Evolutionary conservation across 1,139 yeast genomes (phyloP), one percentile per base, ranked within the genome.

Genomic region (Saccharomycopsis hybrid): DNA sequence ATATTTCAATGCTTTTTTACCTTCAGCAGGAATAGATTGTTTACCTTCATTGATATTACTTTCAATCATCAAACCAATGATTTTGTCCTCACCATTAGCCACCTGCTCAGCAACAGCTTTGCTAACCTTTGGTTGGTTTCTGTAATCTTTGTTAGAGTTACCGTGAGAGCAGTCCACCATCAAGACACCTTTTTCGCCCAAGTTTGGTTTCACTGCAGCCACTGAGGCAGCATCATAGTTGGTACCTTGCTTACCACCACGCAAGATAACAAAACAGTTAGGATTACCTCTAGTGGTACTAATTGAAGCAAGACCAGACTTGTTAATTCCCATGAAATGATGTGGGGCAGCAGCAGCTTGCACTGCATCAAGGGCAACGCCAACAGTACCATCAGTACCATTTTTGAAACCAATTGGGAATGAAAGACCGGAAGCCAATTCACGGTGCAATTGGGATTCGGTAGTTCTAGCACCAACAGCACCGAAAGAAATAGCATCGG

Each of bases 391-490:
- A 66, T 92, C 98, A 47, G 98, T 92, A 65, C 97, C 97, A 66
- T 92, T 92, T 72, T 92, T 92, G 84, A 92, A 92, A 50, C 98
- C 98, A 55, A 92, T 83, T 54, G 98, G 98, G 90, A 92, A 92
- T 8, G 96, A 85, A 57, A 92, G 76, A 46, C 97, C 98, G 3
- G 97, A 88, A 25, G 97, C 95, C 61, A 92, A 77, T 71, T 92
- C 98, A 70, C 98, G 83, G 73, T 92, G 98, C 57, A 92, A 78
- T 70, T 92, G 98, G 47, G 97, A 88, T 73, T 92, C 98, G 49
- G 98, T 92, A 55, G 98, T 92, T 74, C 98, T 82, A 50, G 98
- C 98, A 63, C 98, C 98, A 70, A 92, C 88, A 54, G 98, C 98
- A 59, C 98, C 98, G 59, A 92, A 82, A 41, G 96, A 85, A 60